Evolutionary conservation across 495 filamentous ascomycete species (phyloP).

Genomic region (Penicilliopsis zonata): DNA sequence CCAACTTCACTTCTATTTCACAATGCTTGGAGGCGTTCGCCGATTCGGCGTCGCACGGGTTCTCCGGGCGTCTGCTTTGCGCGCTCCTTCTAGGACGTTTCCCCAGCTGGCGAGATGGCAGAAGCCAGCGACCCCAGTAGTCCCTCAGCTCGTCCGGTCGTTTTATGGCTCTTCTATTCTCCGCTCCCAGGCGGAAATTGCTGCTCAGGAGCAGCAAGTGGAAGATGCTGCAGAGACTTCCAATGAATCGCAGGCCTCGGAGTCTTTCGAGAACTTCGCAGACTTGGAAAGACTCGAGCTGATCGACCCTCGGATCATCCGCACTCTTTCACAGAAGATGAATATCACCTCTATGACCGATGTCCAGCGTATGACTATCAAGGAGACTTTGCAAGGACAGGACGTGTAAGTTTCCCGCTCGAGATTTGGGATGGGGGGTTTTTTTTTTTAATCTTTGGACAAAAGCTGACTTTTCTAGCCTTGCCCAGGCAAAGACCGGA

Average conservation of each 20-base stretch:
- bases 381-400: conserved; percentile 57
- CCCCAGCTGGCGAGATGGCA: conserved; percentile 21
- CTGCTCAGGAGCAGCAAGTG: conserved; percentile 10
- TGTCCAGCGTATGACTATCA: conserved; percentile 79
- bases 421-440: too few relatives aligned
- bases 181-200: conserved; percentile 14
- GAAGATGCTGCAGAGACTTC: conserved; percentile 6
- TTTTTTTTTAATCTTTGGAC: conserved; percentile 2
- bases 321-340: conserved; percentile 62
- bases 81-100: conserved; percentile 13
- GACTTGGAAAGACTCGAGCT: conserved; percentile 51
- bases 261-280: conserved; percentile 54
- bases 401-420: conserved; percentile 64
- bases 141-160: conserved; percentile 13
- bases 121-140: conserved; percentile 7
- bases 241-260: conserved; percentile 9
- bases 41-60: conserved; percentile 25
- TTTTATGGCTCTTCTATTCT: conserved; percentile 18
- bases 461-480: conserved; percentile 32
- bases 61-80: conserved; percentile 23
- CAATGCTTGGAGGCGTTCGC: conserved; percentile 32
- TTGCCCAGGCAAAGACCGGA: conserved; percentile 81
- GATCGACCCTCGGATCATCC: conserved; percentile 52
- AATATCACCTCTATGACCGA: conserved; percentile 77
- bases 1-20: too few relatives aligned